A percentile compares a stretch with the other conserved stretches of the same genome.
These are phyloP conservation scores for Cladosporium sp. DNA, from an alignment of 2,329 filamentous ascomycete genomes.

Conservation along the genomic window DNA sequence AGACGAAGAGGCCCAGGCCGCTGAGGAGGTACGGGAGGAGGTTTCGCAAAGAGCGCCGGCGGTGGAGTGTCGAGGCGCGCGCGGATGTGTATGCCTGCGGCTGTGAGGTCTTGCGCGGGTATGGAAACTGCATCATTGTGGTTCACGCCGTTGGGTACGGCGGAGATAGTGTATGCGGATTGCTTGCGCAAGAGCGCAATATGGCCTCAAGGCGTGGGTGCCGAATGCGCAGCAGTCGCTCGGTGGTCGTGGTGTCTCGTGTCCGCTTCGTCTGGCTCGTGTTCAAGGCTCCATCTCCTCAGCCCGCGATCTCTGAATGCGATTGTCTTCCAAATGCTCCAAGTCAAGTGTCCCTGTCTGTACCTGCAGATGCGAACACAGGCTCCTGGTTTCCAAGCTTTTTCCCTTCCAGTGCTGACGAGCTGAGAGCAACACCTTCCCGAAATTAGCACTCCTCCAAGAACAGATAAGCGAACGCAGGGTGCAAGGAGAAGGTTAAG, in stretches of 20 bases:
- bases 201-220: too few relatives aligned
- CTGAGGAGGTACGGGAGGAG: constrained; percentile 43
- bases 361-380: too few relatives aligned
- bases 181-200: too few relatives aligned
- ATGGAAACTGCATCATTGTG: constrained; percentile 74
- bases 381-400: background rate
- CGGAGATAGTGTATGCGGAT: too few relatives aligned
- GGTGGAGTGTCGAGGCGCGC: constrained; percentile 43
- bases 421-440: background rate
- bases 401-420: background rate
- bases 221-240: too few relatives aligned
- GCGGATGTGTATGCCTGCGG: constrained; percentile 61
- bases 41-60: constrained; percentile 20
- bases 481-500: background rate
- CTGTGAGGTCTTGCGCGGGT: constrained; percentile 75
- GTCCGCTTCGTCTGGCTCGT: background rate
- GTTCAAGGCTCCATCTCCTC: constrained; percentile 7
- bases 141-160: constrained; percentile 7
- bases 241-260: constrained; percentile 5
- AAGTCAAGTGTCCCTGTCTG: background rate
- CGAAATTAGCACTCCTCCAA: background rate
- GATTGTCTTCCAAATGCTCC: background rate
- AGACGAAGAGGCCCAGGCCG: constrained; percentile 19
- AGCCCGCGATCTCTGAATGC: background rate
- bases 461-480: background rate